Base-by-base conservation (phyloP, 2,329 filamentous ascomycete genomes). In the Penicillium nordicum region DNA sequence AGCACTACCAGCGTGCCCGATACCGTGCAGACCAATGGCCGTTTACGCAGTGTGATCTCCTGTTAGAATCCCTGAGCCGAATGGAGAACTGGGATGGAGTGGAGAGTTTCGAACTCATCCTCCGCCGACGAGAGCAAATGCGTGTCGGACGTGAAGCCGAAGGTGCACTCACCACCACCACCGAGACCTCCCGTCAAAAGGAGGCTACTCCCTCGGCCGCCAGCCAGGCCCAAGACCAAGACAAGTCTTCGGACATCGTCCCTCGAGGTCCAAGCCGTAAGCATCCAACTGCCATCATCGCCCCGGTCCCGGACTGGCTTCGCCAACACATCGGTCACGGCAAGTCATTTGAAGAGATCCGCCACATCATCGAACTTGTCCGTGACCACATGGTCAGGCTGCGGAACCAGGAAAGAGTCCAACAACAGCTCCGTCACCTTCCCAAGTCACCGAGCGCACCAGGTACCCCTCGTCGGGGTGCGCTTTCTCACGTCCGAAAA, bases 1-100 rank as follows among this genome's bases (percentile, higher is more conserved):
- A 92, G 69, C 88, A 92, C 67, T 94, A 94, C 70, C 90, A 94
- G 73, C 84, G 89, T 7, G 82, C 81, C 42, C 80, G 87, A 0
- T 92, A 92, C 68, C 81, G 87, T n/a, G 85, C 85, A 23, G 60
- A 61, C 4, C 58, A 69, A 84, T 88, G 70, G 83, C 84, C 50
- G 74, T 81, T 69, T 69, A 70, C 82, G 0, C 88, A 91, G 68
- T 85, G 85, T 53, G 79, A 84, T 3, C 78, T 90, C 1, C 82
- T 91, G 0, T 75, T 82, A 52, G 77, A 80, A 32, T 87, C 89
- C 63, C 81, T 91, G 38, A 71, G 78, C 10, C 80, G 83, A 0
- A 81, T 92, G 46, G 80, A 87, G 60, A 72, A 74, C 0, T 91
- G 88, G 88, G 80, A 80, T 0, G 75, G 82, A 2, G 79, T 88